Evolutionary conservation across 805 yeast species (phyloP), one percentile per base, ranked within the genome.

Genomic region (Sugiyamaella mastotermitis): DNA sequence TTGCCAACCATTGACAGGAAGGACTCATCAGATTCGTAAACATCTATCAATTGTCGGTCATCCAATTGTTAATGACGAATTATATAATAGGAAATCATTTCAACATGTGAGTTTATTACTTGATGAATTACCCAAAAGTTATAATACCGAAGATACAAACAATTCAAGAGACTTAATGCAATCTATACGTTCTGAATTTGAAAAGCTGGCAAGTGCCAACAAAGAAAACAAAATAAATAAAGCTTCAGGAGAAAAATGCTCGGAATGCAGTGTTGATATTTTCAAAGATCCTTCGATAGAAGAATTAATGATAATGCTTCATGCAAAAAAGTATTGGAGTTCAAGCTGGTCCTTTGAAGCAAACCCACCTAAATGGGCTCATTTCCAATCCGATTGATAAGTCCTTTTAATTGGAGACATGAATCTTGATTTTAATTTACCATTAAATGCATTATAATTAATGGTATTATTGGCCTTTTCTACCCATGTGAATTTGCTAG

Each of bases 11-110:
- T 57, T 72, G 11, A 88, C 97, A 0, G 98, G 98, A 0, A 70
- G 97, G 51, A 85, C 96, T 0, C 98, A 90, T 58, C 98, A 90
- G 55, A 87, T 90, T 35, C 65, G 98, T 46, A 94, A 90, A 4
- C 98, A 92, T 63, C 63, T 92, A 41, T 94, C 87, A 54, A 76
- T 70, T 44, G 49, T 87, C 6, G 97, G 96, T 0, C 72, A 66
- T 53, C 96, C 97, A 0, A 90, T 90, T 30, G 83, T 79, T 2
- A 87, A 92, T 54, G 98, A 90, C 58, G 94, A 94, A 2, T 67
- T 87, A 2, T 90, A 87, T 53, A 76, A 87, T 81, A 87, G 88
- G 61, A 15, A 69, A 38, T 69, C 11, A 20, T 34, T 34, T 19
- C n/a, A 19, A 3, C 17, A 34, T 7, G 3, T 72, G 49, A 31